Evolutionary conservation across 345 rosid species (phyloP).

Genomic region (Capsella bursapastoris): DNA sequence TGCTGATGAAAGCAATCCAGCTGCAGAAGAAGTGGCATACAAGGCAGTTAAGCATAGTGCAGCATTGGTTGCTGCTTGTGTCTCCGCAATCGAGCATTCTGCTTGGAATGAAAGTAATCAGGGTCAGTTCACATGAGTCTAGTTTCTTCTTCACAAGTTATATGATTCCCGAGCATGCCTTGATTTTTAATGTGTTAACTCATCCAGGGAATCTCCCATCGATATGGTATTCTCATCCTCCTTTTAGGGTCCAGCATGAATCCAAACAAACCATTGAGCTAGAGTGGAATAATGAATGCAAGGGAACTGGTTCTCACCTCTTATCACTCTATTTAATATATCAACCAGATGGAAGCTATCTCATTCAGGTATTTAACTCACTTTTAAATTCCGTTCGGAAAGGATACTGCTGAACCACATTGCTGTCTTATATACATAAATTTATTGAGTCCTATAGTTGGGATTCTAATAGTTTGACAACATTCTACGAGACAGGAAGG

Average conservation of each 20-base stretch:
- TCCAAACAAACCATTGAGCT: slow-evolving; percentile 63
- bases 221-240: slow-evolving; percentile 77
- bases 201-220: slow-evolving; percentile 62
- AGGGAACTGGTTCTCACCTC: slow-evolving; percentile 49
- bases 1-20: slow-evolving; percentile 58
- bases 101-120: slow-evolving; percentile 48
- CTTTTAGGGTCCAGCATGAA: slow-evolving; percentile 79
- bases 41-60: slow-evolving; percentile 62
- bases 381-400: slow-evolving; percentile 10
- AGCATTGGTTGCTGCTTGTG: slow-evolving; percentile 72
- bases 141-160: slow-evolving; percentile 25
- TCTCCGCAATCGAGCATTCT: slow-evolving; percentile 62
- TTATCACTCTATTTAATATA: slow-evolving; percentile 54
- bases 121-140: slow-evolving; percentile 55
- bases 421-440: slow-evolving; percentile 2
- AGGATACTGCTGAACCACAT: background rate
- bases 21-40: slow-evolving; percentile 52
- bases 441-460: background rate
- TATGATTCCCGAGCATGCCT: slow-evolving; percentile 20
- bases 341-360: slow-evolving; percentile 67
- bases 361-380: slow-evolving; percentile 63
- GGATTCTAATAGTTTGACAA: slow-evolving; percentile 18
- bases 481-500: slow-evolving; percentile 53
- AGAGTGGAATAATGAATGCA: slow-evolving; percentile 75
- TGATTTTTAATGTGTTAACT: slow-evolving; percentile 34